phyloP scores from a whole-genome alignment of 345 rosid species.

The Clausena lansium region DNA sequence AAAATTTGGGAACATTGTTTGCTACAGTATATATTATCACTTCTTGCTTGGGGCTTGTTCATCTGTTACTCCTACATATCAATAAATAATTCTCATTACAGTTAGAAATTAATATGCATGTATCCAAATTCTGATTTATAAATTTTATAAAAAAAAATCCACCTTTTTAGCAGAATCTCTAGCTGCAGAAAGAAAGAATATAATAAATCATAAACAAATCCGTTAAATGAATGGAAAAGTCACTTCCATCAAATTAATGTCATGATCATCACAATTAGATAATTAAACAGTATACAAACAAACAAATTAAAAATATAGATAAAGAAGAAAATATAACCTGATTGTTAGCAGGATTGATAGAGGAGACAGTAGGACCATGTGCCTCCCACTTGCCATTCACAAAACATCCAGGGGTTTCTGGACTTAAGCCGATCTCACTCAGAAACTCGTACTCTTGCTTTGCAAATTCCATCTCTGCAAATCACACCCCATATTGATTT shows the following conservation, averaged over 20 bases:
- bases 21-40: not conserved
- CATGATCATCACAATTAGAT: not conserved
- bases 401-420: constrained; percentile 65
- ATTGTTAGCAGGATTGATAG: constrained; percentile 77
- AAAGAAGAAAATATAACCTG: constrained; percentile 47
- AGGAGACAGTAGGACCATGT: constrained; percentile 59
- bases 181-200: not conserved
- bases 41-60: too few species aligned
- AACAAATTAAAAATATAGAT: not conserved
- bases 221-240: too few species aligned
- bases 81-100: not conserved
- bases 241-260: not conserved
- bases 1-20: not conserved
- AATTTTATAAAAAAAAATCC: not conserved
- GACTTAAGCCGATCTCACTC: constrained; percentile 70
- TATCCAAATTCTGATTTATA: not conserved
- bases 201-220: not conserved
- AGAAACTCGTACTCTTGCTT: constrained; percentile 66
- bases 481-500: not conserved
- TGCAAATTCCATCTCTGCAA: constrained; percentile 65
- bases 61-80: not conserved
- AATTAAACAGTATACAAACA: not conserved
- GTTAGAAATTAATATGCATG: too few species aligned
- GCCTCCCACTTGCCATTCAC: constrained; percentile 82
- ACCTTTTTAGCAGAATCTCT: not conserved